Percentiles rank a stretch among this genome's conserved stretches.
These are phyloP conservation scores for Microcera coccophila DNA, from an alignment of 2,329 filamentous ascomycete genomes.

Conservation along the genomic window DNA sequence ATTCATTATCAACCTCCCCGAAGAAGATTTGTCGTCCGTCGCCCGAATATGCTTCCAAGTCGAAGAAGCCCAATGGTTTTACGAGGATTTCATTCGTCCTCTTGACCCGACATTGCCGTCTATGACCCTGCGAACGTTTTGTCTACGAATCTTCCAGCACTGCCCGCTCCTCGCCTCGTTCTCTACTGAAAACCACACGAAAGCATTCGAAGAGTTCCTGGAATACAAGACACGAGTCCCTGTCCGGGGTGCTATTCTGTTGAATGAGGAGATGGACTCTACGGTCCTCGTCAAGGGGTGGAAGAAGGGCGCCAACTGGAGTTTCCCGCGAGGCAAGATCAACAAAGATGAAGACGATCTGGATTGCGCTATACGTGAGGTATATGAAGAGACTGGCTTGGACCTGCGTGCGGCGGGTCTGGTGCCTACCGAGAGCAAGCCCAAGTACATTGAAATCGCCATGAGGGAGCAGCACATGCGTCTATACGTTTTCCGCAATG, in stretches of 20 bases:
- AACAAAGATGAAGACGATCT: constrained; percentile 95
- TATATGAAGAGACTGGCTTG: constrained; percentile 93
- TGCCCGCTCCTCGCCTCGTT: constrained; percentile 84
- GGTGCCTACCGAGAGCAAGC: constrained; percentile 64
- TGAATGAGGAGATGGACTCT: constrained; percentile 92
- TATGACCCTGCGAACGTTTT: constrained; percentile 80
- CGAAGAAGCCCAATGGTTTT: constrained; percentile 99
- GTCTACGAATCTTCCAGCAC: constrained; percentile 86
- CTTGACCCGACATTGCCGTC: constrained; percentile 80
- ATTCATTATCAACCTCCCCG: constrained; percentile 94
- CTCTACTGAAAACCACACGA: constrained; percentile 70
- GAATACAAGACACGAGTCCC: constrained; percentile 93
- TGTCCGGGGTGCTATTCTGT: constrained; percentile 86
- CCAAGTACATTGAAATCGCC: constrained; percentile 81
- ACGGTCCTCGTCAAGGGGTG: constrained; percentile 93
- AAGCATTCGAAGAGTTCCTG: constrained; percentile 87
- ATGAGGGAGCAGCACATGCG: constrained; percentile 92
- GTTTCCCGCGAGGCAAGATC: constrained; percentile 94
- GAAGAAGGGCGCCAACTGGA: constrained; percentile 97
- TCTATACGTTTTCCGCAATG: constrained; percentile 84
- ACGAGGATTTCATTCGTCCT: constrained; percentile 97
- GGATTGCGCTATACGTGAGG: constrained; percentile 89
- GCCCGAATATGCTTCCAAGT: constrained; percentile 97
- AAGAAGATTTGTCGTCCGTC: constrained; percentile 83
- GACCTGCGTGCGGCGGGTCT: constrained; percentile 74